phyloP scores from a whole-genome alignment of 2,329 filamentous ascomycete species.

The Chalara sp. region DNA sequence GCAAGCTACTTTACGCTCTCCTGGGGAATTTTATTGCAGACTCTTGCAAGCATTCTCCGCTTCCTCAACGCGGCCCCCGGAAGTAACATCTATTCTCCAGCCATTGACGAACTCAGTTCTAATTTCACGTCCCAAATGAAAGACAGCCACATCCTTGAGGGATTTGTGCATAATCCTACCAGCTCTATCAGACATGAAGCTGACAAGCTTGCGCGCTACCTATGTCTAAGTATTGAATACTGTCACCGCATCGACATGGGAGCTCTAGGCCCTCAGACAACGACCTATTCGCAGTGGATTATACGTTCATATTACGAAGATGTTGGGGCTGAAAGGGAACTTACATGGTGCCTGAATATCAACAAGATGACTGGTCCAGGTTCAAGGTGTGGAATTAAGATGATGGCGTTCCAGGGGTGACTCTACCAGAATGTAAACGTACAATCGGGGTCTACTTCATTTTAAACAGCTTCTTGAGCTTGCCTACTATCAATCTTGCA shows the following conservation, averaged over 20 bases:
- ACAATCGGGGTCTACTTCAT: too few relatives aligned
- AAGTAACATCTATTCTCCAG: neutral
- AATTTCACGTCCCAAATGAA: neutral
- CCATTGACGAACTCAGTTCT: neutral
- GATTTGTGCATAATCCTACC: neutral
- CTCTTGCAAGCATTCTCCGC: constrained; percentile 1
- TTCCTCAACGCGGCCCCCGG: neutral
- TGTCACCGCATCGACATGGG: constrained; percentile 1
- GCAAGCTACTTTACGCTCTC: neutral
- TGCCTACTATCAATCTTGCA: too few relatives aligned
- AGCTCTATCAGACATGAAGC: constrained; percentile 3
- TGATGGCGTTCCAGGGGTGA: too few relatives aligned
- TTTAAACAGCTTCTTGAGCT: too few relatives aligned
- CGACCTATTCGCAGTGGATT: neutral
- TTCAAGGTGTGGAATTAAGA: neutral
- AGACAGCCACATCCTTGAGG: neutral
- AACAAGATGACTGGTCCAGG: neutral
- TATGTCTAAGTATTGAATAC: constrained; percentile 7
- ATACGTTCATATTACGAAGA: neutral
- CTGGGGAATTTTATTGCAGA: constrained; percentile 4
- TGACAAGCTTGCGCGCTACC: constrained; percentile 2
- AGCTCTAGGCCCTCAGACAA: neutral
- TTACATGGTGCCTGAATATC: neutral
- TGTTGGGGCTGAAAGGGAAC: neutral
- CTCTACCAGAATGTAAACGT: too few relatives aligned